Evolutionary conservation across 768 basidiomycete species (phyloP).

Genomic region (Leccinum obscurum): DNA sequence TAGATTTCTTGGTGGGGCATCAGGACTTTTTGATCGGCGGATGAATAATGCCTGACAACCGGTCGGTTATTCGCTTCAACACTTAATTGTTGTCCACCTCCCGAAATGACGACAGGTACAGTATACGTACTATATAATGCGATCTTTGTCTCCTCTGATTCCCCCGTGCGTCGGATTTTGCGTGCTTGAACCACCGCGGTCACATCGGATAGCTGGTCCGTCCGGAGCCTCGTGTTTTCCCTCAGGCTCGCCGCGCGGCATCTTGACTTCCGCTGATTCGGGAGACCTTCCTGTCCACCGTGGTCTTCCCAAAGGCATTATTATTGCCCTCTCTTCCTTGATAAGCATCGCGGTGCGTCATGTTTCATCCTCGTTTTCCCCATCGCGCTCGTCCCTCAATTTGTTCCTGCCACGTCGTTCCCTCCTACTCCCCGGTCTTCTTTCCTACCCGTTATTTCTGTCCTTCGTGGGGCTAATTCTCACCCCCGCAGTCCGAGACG

Average conservation of each 20-base stretch:
- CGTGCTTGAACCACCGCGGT: not conserved
- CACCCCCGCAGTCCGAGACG: slow-evolving; percentile 10
- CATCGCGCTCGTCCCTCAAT: not conserved
- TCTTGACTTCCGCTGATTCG: slow-evolving; percentile 5
- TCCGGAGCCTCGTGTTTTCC: slow-evolving; percentile 21
- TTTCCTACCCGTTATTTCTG: slow-evolving; percentile 8
- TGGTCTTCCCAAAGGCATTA: slow-evolving; percentile 1
- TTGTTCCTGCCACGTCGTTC: not conserved
- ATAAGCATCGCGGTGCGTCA: slow-evolving; percentile 17
- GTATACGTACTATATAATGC: not conserved
- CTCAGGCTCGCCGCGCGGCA: slow-evolving; percentile 11
- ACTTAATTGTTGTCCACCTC: slow-evolving; percentile 1
- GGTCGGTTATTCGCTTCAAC: not conserved
- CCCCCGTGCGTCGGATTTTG: not conserved
- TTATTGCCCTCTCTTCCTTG: not conserved
- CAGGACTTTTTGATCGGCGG: not conserved
- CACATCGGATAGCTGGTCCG: slow-evolving; percentile 4
- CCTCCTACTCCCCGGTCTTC: not conserved
- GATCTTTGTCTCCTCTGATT: not conserved
- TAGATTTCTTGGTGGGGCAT: not conserved
- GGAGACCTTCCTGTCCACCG: slow-evolving; percentile 1
- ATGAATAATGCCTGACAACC: not conserved
- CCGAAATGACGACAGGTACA: not conserved
- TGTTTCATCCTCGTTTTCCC: not conserved
- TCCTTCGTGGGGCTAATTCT: slow-evolving; percentile 12